phyloP scores from a whole-genome alignment of 352 stramenopile species.

The Phytophthora citricola region DNA sequence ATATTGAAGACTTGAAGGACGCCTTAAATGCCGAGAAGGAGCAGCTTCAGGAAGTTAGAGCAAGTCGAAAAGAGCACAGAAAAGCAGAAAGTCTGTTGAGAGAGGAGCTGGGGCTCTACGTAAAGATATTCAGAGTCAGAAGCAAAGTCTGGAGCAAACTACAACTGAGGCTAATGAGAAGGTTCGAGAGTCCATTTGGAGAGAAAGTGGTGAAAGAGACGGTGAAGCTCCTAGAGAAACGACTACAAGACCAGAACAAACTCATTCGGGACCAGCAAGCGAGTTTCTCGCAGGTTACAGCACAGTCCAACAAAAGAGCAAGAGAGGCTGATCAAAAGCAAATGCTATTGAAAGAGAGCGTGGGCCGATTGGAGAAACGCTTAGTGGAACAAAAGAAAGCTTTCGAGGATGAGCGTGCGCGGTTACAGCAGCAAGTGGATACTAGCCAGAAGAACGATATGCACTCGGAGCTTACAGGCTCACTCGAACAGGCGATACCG shows the following conservation, averaged over 20 bases:
- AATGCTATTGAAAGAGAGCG: slow-evolving; percentile 2
- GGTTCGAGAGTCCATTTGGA: slow-evolving; percentile 2
- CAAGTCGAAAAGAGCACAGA: slow-evolving; percentile 5
- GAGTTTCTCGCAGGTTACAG: slow-evolving; percentile 10
- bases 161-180: slow-evolving; percentile 5
- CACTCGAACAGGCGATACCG: slow-evolving; percentile 12
- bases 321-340: slow-evolving; percentile 7
- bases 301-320: slow-evolving; percentile 8
- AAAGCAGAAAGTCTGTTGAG: slow-evolving; percentile 4
- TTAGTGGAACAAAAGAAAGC: slow-evolving; percentile 5
- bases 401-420: slow-evolving; percentile 14
- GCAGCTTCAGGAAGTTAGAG: slow-evolving; percentile 11
- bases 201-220: slow-evolving; percentile 10
- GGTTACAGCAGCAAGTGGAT: slow-evolving; percentile 1
- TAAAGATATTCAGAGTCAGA: background rate
- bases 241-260: slow-evolving; percentile 8
- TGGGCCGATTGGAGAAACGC: slow-evolving; percentile 11
- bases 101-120: slow-evolving; percentile 9
- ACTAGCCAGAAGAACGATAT: background rate
- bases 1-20: slow-evolving; percentile 13
- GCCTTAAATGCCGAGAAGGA: slow-evolving; percentile 7
- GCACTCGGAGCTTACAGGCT: slow-evolving; percentile 5
- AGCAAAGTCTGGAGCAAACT: slow-evolving; percentile 7
- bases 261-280: slow-evolving; percentile 13
- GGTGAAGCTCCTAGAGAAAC: slow-evolving; percentile 14